These are phyloP conservation scores for Exophiala calicioides DNA, from an alignment of 2,329 filamentous ascomycete species.

Conservation along the genomic window DNA sequence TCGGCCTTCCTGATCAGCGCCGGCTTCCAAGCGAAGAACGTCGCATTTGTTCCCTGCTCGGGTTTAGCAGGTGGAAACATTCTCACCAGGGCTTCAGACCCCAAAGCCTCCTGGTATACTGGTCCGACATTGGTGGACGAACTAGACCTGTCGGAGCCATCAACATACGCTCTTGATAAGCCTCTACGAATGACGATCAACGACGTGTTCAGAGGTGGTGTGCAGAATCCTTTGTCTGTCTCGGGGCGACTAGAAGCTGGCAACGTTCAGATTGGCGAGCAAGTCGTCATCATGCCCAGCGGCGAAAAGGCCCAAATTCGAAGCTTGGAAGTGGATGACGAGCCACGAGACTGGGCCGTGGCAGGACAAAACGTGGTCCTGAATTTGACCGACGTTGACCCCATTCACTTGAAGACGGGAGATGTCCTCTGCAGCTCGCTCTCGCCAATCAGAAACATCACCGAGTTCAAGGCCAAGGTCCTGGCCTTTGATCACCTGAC, in stretches of 20 bases:
- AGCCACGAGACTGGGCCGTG: slow-evolving; percentile 78
- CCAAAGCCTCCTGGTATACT: slow-evolving; percentile 72
- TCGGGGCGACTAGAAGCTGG: slow-evolving; percentile 85
- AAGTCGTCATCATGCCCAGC: slow-evolving; percentile 75
- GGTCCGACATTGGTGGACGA: slow-evolving; percentile 79
- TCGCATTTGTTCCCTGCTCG: slow-evolving; percentile 86
- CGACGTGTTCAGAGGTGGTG: slow-evolving; percentile 79
- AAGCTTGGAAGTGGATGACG: slow-evolving; percentile 73
- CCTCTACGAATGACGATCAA: slow-evolving; percentile 83
- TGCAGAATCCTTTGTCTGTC: slow-evolving; percentile 79
- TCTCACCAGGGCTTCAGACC: slow-evolving; percentile 45
- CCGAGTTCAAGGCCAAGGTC: slow-evolving; percentile 77
- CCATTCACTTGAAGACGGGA: slow-evolving; percentile 76
- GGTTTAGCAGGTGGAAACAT: slow-evolving; percentile 90
- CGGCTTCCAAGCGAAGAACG: slow-evolving; percentile 77
- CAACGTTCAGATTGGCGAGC: slow-evolving; percentile 79
- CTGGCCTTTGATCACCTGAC: slow-evolving; percentile 87
- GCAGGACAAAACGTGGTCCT: slow-evolving; percentile 85
- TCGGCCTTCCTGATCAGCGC: slow-evolving; percentile 78
- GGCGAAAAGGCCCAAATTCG: slow-evolving; percentile 80
- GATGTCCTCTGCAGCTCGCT: slow-evolving; percentile 79
- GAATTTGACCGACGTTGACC: slow-evolving; percentile 82
- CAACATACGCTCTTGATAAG: slow-evolving; percentile 67
- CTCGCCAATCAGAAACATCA: slow-evolving; percentile 68
- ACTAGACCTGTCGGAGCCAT: slow-evolving; percentile 76